Evolutionary conservation across 257 asterid species (phyloP).

Genomic region (Solanum peruvianum): DNA sequence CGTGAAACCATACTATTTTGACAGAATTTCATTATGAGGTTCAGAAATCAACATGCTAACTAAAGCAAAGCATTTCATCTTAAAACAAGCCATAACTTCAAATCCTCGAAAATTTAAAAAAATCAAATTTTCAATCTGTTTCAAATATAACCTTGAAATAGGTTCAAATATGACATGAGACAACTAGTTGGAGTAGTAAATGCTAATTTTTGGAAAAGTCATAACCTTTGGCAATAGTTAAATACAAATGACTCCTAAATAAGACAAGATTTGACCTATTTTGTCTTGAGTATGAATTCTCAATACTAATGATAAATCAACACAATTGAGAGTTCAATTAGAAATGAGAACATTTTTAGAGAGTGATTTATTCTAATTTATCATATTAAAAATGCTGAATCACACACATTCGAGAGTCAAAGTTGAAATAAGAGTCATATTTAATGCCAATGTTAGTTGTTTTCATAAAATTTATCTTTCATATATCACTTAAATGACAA

Average conservation of each 20-base stretch:
- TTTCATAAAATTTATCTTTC: neutral
- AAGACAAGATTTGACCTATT: neutral
- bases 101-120: no score
- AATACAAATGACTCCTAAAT: neutral
- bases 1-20: no score
- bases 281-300: neutral
- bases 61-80: no score
- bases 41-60: no score
- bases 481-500: neutral
- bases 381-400: no score
- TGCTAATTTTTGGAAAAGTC: neutral
- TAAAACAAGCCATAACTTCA: no score
- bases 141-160: neutral
- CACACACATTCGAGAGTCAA: neutral
- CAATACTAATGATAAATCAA: neutral
- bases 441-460: neutral
- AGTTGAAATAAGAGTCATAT: no score
- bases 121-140: no score
- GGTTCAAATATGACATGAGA: neutral
- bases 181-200: neutral
- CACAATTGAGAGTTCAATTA: neutral
- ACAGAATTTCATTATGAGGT: no score
- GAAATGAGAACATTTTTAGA: no score
- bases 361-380: no score
- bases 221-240: neutral